A percentile compares a stretch with the other conserved stretches of the same genome.
Evolutionary conservation across 331 rosid genomes (phyloP).

Genomic region (Quercus tomentella): DNA sequence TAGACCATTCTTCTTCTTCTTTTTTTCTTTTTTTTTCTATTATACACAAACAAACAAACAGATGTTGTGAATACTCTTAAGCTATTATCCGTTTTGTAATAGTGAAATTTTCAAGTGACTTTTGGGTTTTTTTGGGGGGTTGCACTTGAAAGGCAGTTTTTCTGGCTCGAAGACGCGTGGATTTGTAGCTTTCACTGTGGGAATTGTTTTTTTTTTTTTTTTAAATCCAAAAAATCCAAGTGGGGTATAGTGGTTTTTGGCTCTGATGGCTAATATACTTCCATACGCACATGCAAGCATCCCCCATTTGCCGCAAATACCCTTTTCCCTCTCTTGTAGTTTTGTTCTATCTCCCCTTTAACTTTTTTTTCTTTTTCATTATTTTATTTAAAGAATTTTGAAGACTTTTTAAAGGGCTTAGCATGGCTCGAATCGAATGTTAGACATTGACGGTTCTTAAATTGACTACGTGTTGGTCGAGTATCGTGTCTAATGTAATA

Average conservation of each 20-base stretch:
- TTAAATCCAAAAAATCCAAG: conserved; percentile 31
- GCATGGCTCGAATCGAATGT: no score
- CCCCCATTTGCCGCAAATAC: conserved; percentile 50
- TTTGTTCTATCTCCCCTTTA: background rate
- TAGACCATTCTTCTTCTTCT: no score
- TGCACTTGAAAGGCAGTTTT: conserved; percentile 8
- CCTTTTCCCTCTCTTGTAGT: conserved; percentile 16
- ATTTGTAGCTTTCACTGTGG: conserved; percentile 37
- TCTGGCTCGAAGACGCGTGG: conserved; percentile 52
- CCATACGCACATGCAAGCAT: conserved; percentile 63
- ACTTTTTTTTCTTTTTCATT: conserved; percentile 1
- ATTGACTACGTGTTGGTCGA: no score
- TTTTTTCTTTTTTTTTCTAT: no score
- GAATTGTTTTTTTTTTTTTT: no score
- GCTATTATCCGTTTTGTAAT: background rate
- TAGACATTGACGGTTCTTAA: no score
- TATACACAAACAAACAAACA: no score
- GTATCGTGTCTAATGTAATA: no score
- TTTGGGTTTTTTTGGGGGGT: background rate
- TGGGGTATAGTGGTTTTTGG: conserved; percentile 42
- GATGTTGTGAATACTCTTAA: no score
- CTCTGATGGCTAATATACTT: conserved; percentile 29
- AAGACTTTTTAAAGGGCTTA: no score
- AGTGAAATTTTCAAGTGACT: background rate
- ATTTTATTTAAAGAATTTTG: background rate